These are phyloP conservation scores for Pestalotiopsis sp. DNA, from an alignment of 2,329 filamentous ascomycete genomes.

Conservation along the genomic window DNA sequence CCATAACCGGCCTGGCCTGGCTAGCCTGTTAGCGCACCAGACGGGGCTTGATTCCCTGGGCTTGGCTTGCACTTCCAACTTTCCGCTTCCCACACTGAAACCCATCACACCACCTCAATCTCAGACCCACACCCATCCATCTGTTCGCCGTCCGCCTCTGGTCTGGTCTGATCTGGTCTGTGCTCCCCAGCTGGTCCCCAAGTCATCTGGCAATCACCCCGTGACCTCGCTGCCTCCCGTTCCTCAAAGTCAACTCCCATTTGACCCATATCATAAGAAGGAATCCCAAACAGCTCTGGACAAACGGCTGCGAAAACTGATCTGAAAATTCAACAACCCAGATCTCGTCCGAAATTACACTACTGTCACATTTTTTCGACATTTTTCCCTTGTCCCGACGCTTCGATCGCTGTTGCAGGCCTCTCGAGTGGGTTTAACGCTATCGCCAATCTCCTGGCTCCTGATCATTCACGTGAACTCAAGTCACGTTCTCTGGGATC, in stretches of 20 bases:
- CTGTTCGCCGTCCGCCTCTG: not conserved
- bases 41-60: not conserved
- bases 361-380: not conserved
- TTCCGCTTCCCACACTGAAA: slow-evolving; percentile 3
- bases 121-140: not conserved
- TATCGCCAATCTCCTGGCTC: slow-evolving; percentile 9
- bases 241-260: slow-evolving; percentile 6
- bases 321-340: not conserved
- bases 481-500: slow-evolving; percentile 13
- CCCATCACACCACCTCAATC: slow-evolving; percentile 1
- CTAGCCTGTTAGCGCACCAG: not conserved
- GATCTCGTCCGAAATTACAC: not conserved
- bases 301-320: not conserved
- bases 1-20: not conserved
- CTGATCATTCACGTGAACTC: slow-evolving; percentile 12
- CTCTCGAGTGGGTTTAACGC: slow-evolving; percentile 3
- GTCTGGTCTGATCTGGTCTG: slow-evolving; percentile 2
- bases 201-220: slow-evolving; percentile 15
- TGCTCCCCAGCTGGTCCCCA: slow-evolving; percentile 1
- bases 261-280: not conserved
- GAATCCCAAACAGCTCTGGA: not conserved
- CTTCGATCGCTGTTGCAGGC: not conserved
- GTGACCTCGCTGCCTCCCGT: slow-evolving; percentile 14
- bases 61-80: not conserved
- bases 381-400: not conserved